Base-by-base conservation (phyloP, 129 eudicot genomes). In the Heracleum sosnowskyi region DNA sequence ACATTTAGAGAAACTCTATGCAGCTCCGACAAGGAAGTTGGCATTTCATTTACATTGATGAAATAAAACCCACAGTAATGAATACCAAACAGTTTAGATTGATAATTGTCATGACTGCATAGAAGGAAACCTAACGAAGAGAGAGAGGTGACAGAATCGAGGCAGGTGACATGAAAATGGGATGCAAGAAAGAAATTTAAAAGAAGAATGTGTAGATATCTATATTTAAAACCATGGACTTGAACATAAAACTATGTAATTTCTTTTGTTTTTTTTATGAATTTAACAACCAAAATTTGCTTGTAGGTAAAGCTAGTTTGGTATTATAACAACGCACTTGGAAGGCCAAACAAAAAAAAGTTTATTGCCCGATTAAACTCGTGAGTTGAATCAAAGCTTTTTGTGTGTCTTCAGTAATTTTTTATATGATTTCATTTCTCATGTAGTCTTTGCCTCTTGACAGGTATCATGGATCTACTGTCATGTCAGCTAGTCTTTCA, bases 391-490 rank as follows among this genome's bases (percentile, higher is more conserved):
- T 68, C 31, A 77, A 64, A 45, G 64, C 37, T 34, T 20, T 39
- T 36, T 17, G 73, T 31, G 46, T 46, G 20, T 70, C 57, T 37
- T 41, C 35, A 41, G 6, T 73, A n/a, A 71, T 24, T 51, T 28
- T 13, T 33, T 12, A 13, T 5, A 36, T 78, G 13, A 10, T 77
- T 35, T 40, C 22, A 31, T 11, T 10, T 63, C 37, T 78, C 42
- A 55, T 42, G 73, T 64, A 78, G 44, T 63, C 69, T 70, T 44
- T 85, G 29, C 62, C n/a, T 77, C 44, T 73, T 79, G 81, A 79
- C 89, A 95, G 98, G 42, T 95, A 95, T 83, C 98, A 95, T 85
- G 97, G 98, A 64, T 95, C 98, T 37, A 91, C 98, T 28, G 88
- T 95, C 42, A 81, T 91, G 75, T 76, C 98, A 42, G 98, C 98